Conservation (phyloP, 441 rosid genomes). For the Populus hybrid region DNA sequence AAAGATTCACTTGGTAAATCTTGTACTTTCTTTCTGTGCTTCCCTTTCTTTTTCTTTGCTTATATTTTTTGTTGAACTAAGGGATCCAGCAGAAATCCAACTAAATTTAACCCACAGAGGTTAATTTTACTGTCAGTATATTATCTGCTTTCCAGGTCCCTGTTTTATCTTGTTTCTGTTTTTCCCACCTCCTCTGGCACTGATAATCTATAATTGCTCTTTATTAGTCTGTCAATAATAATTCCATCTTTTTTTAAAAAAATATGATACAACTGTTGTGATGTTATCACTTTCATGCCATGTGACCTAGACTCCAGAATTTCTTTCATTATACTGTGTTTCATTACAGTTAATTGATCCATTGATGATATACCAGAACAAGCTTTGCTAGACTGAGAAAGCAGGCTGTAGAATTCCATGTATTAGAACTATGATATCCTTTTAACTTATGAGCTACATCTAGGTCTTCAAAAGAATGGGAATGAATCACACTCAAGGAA, state of each 20-base stretch:
- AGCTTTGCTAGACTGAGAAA: neutral
- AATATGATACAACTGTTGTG: neutral
- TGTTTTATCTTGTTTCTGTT: neutral
- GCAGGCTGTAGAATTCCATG: neutral
- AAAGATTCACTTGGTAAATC: slow-evolving; percentile 19
- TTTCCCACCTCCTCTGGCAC: neutral
- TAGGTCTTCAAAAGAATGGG: neutral
- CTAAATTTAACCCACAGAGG: neutral
- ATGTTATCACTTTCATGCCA: neutral
- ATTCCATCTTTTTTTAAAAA: no score
- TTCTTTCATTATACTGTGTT: neutral
- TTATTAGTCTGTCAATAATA: neutral
- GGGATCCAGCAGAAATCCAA: neutral
- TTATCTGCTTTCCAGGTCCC: neutral
- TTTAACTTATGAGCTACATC: neutral
- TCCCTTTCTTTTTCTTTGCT: neutral
- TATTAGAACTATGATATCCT: neutral
- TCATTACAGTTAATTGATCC: neutral
- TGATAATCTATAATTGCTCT: neutral
- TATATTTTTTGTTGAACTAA: neutral
- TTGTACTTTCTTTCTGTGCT: neutral
- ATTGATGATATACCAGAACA: neutral
- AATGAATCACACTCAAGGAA: neutral
- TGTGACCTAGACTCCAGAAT: neutral
- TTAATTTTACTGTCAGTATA: neutral